Conservation (phyloP, 768 basidiomycete genomes). For the Austroboletus eburneus region DNA sequence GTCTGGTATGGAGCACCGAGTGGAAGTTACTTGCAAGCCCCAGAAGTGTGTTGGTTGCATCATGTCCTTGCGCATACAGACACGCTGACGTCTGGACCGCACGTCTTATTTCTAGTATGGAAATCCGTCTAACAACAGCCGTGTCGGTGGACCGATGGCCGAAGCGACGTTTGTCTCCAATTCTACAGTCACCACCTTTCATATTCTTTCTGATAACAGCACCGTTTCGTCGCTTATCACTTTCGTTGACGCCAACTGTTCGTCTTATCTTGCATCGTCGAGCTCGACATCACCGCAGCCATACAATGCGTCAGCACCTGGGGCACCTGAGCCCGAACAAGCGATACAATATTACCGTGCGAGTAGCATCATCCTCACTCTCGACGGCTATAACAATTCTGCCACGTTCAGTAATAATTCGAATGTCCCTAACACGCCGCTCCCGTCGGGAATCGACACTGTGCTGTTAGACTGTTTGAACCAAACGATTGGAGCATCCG, state of each 20-base stretch:
- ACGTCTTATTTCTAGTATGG: slow-evolving; percentile 40
- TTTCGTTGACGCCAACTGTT: slow-evolving; percentile 43
- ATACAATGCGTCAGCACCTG: slow-evolving; percentile 28
- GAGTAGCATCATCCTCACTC: slow-evolving; percentile 55
- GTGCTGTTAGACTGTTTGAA: slow-evolving; percentile 57
- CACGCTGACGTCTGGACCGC: background rate
- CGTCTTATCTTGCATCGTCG: slow-evolving; percentile 32
- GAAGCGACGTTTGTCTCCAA: slow-evolving; percentile 40
- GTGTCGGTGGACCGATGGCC: slow-evolving; percentile 45
- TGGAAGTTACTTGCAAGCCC: slow-evolving; percentile 33
- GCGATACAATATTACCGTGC: slow-evolving; percentile 67
- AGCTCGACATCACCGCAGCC: slow-evolving; percentile 30
- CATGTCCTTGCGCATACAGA: background rate
- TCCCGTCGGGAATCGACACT: slow-evolving; percentile 50
- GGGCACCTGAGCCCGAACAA: slow-evolving; percentile 43
- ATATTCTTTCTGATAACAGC: slow-evolving; percentile 45
- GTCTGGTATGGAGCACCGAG: slow-evolving; percentile 37
- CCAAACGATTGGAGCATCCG: slow-evolving; percentile 52
- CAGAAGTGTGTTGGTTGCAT: slow-evolving; percentile 35
- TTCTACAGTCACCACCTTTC: slow-evolving; percentile 38
- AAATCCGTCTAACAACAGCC: slow-evolving; percentile 38
- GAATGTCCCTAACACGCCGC: slow-evolving; percentile 41
- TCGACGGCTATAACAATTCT: slow-evolving; percentile 67
- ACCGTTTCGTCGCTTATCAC: slow-evolving; percentile 42
- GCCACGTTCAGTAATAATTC: slow-evolving; percentile 40